Percentiles rank a stretch among this genome's conserved stretches.
Conservation (phyloP, 345 rosid species). For the Rubroshorea leprosula region DNA sequence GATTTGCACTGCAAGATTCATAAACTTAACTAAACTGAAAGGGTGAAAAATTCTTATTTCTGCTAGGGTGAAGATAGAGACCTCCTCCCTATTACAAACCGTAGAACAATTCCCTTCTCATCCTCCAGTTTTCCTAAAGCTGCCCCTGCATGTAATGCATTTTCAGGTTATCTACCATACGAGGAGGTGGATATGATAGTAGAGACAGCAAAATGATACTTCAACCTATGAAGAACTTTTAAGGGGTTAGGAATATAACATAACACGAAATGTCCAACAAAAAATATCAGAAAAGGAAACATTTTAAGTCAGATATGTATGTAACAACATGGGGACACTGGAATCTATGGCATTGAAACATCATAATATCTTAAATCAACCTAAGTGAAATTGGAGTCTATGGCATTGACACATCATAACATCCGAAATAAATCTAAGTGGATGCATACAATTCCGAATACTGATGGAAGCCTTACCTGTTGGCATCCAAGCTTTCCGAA, state of each 20-base stretch:
- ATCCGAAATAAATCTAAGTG: background rate
- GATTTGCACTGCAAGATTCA: constrained; percentile 35
- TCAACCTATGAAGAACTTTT: background rate
- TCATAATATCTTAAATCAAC: background rate
- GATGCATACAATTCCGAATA: background rate
- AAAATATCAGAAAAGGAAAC: background rate
- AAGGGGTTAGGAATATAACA: background rate
- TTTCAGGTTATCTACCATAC: constrained; percentile 14
- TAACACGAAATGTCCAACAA: background rate
- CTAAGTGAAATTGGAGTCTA: background rate
- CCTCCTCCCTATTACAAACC: constrained; percentile 65
- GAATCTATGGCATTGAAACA: background rate
- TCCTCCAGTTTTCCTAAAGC: constrained; percentile 48
- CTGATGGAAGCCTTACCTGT: constrained; percentile 24
- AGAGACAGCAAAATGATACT: constrained; percentile 1
- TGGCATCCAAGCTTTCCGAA: constrained; percentile 52
- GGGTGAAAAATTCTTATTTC: background rate
- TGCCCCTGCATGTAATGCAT: constrained; percentile 31
- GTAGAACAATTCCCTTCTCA: constrained; percentile 53
- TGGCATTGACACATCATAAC: background rate
- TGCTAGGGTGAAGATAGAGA: constrained; percentile 10
- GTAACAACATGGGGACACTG: background rate
- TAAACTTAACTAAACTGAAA: constrained; percentile 12
- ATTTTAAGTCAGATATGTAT: background rate
- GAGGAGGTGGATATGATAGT: background rate